phyloP scores from a whole-genome alignment of 805 yeast species.

The Yamadazyma ubonensis region DNA sequence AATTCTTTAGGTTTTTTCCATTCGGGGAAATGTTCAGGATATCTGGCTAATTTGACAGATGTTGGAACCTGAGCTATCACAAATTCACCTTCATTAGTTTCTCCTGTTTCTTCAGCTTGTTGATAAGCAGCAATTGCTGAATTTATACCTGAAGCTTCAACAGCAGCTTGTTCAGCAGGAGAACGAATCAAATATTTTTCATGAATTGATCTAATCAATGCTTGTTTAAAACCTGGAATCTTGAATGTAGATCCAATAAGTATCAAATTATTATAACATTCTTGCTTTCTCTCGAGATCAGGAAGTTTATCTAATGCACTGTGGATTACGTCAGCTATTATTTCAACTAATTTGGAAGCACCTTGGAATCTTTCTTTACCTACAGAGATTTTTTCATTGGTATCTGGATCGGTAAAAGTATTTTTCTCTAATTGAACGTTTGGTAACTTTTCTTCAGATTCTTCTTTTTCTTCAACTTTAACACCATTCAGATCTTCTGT shows the following conservation, averaged over 20 bases:
- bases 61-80: conserved; percentile 70
- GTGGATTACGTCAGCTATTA: conserved; percentile 55
- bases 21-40: conserved; percentile 91
- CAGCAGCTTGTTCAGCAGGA: conserved; percentile 25
- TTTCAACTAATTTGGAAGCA: conserved; percentile 54
- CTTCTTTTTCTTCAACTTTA: conserved; percentile 17
- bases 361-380: conserved; percentile 93
- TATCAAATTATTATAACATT: conserved; percentile 79
- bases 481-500: conserved; percentile 44
- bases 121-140: conserved; percentile 44
- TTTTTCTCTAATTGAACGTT: conserved; percentile 77
- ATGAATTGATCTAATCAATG: conserved; percentile 57
- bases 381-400: conserved; percentile 58
- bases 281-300: conserved; percentile 71
- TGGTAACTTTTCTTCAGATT: conserved; percentile 36
- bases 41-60: conserved; percentile 62
- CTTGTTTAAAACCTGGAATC: conserved; percentile 75
- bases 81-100: conserved; percentile 25
- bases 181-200: conserved; percentile 51
- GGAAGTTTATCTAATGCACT: conserved; percentile 54
- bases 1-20: conserved; percentile 66
- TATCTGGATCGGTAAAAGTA: conserved; percentile 57
- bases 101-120: conserved; percentile 36
- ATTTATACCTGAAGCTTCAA: conserved; percentile 28
- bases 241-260: conserved; percentile 75